Conservation (phyloP, 352 stramenopile genomes). For the Globisporangium recalcitrans region DNA sequence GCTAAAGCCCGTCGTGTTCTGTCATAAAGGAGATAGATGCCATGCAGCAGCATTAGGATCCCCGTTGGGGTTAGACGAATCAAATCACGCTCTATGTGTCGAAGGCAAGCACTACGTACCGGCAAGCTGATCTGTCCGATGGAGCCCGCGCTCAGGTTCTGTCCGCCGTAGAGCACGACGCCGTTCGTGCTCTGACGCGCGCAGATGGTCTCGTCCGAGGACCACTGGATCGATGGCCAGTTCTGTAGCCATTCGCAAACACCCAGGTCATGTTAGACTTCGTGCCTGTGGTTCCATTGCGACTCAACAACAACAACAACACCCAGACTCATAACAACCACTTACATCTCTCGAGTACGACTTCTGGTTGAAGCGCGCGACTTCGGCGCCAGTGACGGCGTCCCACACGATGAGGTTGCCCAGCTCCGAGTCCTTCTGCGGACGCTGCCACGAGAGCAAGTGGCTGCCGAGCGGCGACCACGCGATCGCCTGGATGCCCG, state of each 20-base stretch:
- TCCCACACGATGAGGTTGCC: constrained; percentile 88
- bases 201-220: constrained; percentile 83
- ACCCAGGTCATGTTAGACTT: neutral
- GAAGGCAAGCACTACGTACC: constrained; percentile 24
- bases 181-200: constrained; percentile 70
- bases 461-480: constrained; percentile 83
- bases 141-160: constrained; percentile 41
- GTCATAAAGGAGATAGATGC: neutral
- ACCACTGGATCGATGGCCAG: constrained; percentile 91
- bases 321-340: neutral
- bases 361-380: constrained; percentile 85
- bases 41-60: neutral
- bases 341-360: constrained; percentile 72
- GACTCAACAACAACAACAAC: neutral
- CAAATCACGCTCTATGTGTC: neutral
- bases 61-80: neutral
- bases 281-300: neutral
- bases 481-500: constrained; percentile 67
- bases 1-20: constrained; percentile 83
- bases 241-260: constrained; percentile 31
- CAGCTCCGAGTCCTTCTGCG: constrained; percentile 56
- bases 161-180: constrained; percentile 75
- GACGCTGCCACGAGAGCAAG: constrained; percentile 86
- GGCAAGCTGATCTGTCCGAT: constrained; percentile 73
- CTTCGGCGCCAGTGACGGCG: constrained; percentile 39